Evolutionary conservation across 2,329 filamentous ascomycete species (phyloP).

Genomic region (Fusarium mangiferae): DNA sequence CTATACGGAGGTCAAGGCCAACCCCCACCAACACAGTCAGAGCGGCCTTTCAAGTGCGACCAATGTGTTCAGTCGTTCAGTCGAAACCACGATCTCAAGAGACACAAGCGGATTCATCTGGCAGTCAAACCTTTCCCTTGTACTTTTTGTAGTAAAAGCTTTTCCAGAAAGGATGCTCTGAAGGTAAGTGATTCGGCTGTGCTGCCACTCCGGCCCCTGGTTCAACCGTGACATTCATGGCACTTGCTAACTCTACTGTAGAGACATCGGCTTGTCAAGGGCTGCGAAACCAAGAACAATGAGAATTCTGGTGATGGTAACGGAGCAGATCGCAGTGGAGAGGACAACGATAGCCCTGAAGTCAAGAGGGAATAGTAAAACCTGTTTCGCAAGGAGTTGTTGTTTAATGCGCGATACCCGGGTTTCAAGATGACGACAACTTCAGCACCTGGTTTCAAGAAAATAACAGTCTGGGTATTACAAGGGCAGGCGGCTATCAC

Average conservation of each 20-base stretch:
- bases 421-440: constrained; percentile 24
- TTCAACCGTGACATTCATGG: background rate
- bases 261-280: constrained; percentile 73
- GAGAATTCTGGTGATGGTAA: constrained; percentile 42
- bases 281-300: constrained; percentile 59
- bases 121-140: constrained; percentile 97
- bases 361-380: constrained; percentile 40
- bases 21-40: constrained; percentile 63
- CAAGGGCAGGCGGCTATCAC: background rate
- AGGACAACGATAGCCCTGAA: constrained; percentile 39
- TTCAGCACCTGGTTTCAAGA: background rate
- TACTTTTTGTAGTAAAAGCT: constrained; percentile 91
- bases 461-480: background rate
- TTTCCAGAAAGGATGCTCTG: constrained; percentile 93
- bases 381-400: constrained; percentile 1
- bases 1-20: constrained; percentile 68
- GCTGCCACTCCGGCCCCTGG: background rate
- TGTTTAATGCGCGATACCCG: constrained; percentile 17
- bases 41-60: constrained; percentile 95
- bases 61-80: constrained; percentile 94
- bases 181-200: constrained; percentile 72
- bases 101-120: constrained; percentile 94
- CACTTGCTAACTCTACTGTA: constrained; percentile 46
- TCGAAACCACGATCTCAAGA: constrained; percentile 93
- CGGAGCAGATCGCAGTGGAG: constrained; percentile 37